phyloP scores from a whole-genome alignment of 2,329 filamentous ascomycete genomes.

The Biscogniauxia sp. region DNA sequence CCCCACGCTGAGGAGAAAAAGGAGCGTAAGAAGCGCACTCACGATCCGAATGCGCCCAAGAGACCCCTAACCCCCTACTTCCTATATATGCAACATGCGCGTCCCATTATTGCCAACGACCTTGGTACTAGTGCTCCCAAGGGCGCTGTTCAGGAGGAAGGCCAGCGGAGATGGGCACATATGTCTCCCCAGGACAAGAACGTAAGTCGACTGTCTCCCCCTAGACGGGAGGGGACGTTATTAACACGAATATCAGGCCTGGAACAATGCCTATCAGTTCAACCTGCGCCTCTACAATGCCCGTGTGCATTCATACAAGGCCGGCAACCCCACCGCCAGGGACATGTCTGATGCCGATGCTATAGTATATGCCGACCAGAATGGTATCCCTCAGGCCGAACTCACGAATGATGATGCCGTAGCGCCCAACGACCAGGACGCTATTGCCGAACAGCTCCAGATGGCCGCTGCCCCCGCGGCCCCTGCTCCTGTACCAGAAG shows the following conservation, averaged over 20 bases:
- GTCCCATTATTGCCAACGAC: conserved; percentile 76
- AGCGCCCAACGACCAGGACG: conserved; percentile 50
- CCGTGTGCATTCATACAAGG: conserved; percentile 63
- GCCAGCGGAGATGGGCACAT: conserved; percentile 78
- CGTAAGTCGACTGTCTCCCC: conserved; percentile 31
- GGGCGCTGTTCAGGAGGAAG: conserved; percentile 84
- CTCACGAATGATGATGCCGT: conserved; percentile 44
- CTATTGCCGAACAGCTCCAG: conserved; percentile 59
- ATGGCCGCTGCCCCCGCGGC: conserved; percentile 36
- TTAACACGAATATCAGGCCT: conserved; percentile 40
- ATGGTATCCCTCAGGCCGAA: conserved; percentile 52
- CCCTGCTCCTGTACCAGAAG: conserved; percentile 18
- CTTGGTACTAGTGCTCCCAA: conserved; percentile 74
- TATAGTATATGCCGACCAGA: conserved; percentile 57
- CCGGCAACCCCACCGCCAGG: conserved; percentile 56
- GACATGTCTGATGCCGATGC: conserved; percentile 62
- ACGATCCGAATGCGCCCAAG: conserved; percentile 94
- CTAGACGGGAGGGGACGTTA: background rate
- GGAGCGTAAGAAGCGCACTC: conserved; percentile 83
- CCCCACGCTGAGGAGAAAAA: conserved; percentile 67
- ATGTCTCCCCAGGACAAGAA: conserved; percentile 74
- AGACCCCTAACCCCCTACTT: conserved; percentile 93
- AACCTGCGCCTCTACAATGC: conserved; percentile 66
- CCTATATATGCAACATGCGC: conserved; percentile 86
- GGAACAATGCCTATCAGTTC: conserved; percentile 67